Base-by-base conservation (phyloP, 768 basidiomycete species). In the Collybia mongolica region DNA sequence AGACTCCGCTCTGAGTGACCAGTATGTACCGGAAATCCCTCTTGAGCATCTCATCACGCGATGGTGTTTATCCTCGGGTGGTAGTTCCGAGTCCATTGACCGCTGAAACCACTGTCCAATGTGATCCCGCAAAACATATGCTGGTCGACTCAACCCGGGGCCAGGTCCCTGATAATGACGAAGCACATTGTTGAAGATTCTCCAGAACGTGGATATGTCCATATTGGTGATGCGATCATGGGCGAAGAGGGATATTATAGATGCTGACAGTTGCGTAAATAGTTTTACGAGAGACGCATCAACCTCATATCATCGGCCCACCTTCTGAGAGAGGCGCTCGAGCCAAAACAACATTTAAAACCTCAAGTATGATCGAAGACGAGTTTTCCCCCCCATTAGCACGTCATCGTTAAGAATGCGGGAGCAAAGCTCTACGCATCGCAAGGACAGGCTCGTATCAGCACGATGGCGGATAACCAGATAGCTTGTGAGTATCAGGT, bases 401-500 rank as follows among this genome's bases (percentile, higher is more conserved):
- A 32, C 11, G 11, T 32, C 38, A 11, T 14, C 39, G 22, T 48
- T 48, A 8, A 37, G 18, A 23, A 48, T 38, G 17, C 47, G 36
- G 3, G 39, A 19, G 19, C 47, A 48, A 20, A 38, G 38, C 24
- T 48, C 47, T 1, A 48, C 23, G 22, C 47, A 48, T 12, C 47
- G 36, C 35, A 38, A 14, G n/a, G 47, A 35, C 11, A 48, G 38
- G 20, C 22, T 39, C 7, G 23, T 22, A 15, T 48, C 47, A 12
- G 47, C 23, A 8, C 36, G 36, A 14, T 48, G 37, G 19, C 39
- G 47, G 14, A 48, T 23, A 12, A 48, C 36, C 12, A 48, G 47
- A 28, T 48, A 48, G 23, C 47, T 39, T 24, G 39, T 40, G 5
- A 48, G 47, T n/a, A 48, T 40, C n/a, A 39, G n/a, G 18, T 48